phyloP scores from a whole-genome alignment of 2,329 filamentous ascomycete species.

The Colletotrichum sp. region DNA sequence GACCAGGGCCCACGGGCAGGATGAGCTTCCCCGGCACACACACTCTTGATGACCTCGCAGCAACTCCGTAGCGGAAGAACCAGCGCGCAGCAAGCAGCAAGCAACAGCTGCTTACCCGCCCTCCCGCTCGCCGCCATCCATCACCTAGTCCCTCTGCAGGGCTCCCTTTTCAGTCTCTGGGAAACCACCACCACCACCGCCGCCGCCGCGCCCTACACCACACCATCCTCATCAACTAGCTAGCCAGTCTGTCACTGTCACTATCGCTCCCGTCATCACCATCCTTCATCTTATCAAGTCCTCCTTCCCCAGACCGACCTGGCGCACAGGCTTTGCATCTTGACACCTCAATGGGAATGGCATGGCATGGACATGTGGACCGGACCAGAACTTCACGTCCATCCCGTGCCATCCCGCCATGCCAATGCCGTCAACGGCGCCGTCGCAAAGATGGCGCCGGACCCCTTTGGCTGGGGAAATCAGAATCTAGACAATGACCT shows the following conservation, averaged over 20 bases:
- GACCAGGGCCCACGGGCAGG: constrained; percentile 9
- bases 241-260: background rate
- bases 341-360: background rate
- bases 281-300: constrained; percentile 10
- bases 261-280: background rate
- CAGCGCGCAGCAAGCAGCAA: background rate
- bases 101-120: background rate
- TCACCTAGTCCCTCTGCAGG: background rate
- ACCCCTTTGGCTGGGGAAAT: background rate
- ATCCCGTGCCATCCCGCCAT: background rate
- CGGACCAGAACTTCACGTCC: background rate
- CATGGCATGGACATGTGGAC: background rate
- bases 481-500: background rate
- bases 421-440: background rate
- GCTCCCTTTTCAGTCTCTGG: background rate
- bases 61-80: background rate
- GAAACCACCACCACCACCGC: background rate
- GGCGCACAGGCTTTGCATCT: background rate
- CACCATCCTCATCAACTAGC: background rate
- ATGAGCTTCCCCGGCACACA: constrained; percentile 20
- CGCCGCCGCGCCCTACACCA: background rate
- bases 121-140: background rate
- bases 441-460: background rate
- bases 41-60: constrained; percentile 1
- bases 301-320: background rate